Conservation (phyloP, 202 grass and related monocot genomes). For the Setaria italica region DNA sequence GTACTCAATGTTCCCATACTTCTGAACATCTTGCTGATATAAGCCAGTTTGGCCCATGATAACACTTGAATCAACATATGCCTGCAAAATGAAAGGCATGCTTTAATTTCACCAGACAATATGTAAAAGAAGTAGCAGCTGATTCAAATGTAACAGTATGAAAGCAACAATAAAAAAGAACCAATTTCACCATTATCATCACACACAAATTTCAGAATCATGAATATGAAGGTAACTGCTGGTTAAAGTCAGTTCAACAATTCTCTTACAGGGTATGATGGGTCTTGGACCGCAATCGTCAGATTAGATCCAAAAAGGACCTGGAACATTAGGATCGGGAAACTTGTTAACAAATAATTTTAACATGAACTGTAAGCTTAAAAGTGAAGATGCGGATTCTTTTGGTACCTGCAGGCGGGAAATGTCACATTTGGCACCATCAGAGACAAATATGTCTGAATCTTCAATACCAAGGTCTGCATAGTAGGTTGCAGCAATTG, state of each 20-base stretch:
- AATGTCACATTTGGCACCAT: slow-evolving; percentile 99
- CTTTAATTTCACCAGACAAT: slow-evolving; percentile 20
- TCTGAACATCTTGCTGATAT: slow-evolving; percentile 85
- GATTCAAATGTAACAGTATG: not conserved
- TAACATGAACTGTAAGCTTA: not conserved
- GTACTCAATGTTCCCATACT: slow-evolving; percentile 83
- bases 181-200: slow-evolving; percentile 1
- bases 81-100: slow-evolving; percentile 51
- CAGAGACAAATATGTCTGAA: slow-evolving; percentile 95
- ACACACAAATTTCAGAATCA: not conserved
- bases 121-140: not conserved
- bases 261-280: slow-evolving; percentile 86
- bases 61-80: slow-evolving; percentile 96
- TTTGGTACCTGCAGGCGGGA: slow-evolving; percentile 86
- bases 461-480: slow-evolving; percentile 82
- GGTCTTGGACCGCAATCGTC: slow-evolving; percentile 92
- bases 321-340: slow-evolving; percentile 50
- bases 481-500: slow-evolving; percentile 88
- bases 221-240: not conserved
- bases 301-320: slow-evolving; percentile 87
- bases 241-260: slow-evolving; percentile 19
- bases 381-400: not conserved
- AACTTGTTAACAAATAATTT: slow-evolving; percentile 19
- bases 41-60: slow-evolving; percentile 88
- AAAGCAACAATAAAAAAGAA: not conserved